Evolutionary conservation across 140 eudicot genomes (phyloP).

Genomic region (Anethum foeniculum): DNA sequence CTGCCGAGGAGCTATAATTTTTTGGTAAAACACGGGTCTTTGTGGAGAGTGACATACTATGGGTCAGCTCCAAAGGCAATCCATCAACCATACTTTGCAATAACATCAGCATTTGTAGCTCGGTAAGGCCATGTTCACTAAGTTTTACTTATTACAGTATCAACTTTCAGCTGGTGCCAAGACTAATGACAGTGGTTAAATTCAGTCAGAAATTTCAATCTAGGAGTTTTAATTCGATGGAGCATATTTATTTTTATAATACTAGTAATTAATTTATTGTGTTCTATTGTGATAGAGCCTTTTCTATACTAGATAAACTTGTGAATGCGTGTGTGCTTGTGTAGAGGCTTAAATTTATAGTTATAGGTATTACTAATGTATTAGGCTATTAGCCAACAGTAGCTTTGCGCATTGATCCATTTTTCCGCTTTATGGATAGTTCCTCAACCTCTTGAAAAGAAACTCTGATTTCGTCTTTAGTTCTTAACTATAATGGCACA

Average conservation of each 20-base stretch:
- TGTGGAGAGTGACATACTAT: conserved; percentile 87
- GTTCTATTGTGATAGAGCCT: neutral
- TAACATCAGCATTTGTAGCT: conserved; percentile 89
- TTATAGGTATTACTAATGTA: neutral
- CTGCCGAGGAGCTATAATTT: conserved; percentile 93
- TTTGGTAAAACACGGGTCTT: conserved; percentile 81
- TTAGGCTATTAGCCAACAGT: neutral
- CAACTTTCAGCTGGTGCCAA: neutral
- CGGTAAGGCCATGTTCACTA: conserved; percentile 34
- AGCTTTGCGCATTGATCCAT: neutral
- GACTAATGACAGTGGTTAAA: neutral
- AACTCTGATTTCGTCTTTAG: neutral
- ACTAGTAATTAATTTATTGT: neutral
- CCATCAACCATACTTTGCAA: conserved; percentile 93
- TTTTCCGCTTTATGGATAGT: neutral
- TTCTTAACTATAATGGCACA: neutral
- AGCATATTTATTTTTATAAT: neutral
- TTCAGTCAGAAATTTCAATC: neutral
- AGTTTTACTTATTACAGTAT: neutral
- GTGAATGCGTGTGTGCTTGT: neutral
- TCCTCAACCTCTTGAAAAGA: neutral
- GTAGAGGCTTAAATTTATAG: neutral
- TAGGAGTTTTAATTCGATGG: too few species aligned
- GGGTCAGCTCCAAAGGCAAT: conserved; percentile 77
- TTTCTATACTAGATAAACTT: neutral